These are phyloP conservation scores for Rutstroemia sydowiana DNA, from an alignment of 2,329 filamentous ascomycete species.

Conservation along the genomic window DNA sequence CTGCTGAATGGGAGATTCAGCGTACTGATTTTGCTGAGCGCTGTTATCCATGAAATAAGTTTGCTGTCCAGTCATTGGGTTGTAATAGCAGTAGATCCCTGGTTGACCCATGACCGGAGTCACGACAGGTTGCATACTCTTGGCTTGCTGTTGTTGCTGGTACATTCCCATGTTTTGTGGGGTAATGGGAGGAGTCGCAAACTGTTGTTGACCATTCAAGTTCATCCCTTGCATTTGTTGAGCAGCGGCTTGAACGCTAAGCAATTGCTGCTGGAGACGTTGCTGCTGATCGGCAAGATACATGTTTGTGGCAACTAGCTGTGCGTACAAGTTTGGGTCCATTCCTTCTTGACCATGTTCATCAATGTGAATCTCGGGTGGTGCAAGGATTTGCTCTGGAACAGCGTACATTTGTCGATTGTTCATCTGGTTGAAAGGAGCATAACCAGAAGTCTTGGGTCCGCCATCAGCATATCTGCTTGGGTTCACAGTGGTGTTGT, in stretches of 20 bases:
- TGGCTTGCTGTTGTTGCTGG: conserved; percentile 28
- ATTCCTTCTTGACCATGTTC: conserved; percentile 64
- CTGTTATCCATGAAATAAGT: conserved; percentile 55
- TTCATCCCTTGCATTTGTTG: conserved; percentile 76
- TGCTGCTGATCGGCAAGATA: conserved; percentile 94
- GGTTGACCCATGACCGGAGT: conserved; percentile 53
- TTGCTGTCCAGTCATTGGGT: conserved; percentile 78
- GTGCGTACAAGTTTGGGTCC: conserved; percentile 80
- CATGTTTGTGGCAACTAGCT: conserved; percentile 83
- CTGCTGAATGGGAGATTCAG: conserved; percentile 31
- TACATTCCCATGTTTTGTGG: conserved; percentile 49
- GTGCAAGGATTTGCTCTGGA: conserved; percentile 82
- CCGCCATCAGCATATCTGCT: conserved; percentile 31
- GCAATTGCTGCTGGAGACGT: conserved; percentile 86
- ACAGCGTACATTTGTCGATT: conserved; percentile 55
- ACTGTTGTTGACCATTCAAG: conserved; percentile 52
- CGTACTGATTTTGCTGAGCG: conserved; percentile 36
- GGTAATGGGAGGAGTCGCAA: conserved; percentile 42
- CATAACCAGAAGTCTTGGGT: conserved; percentile 28
- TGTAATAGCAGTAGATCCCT: conserved; percentile 75
- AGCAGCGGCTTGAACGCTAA: conserved; percentile 73
- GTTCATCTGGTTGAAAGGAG: conserved; percentile 33
- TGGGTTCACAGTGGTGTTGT: conserved; percentile 21
- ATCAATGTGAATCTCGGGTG: conserved; percentile 70
- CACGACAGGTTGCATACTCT: conserved; percentile 39